Percentiles rank a stretch among this genome's conserved stretches.
phyloP scores from a whole-genome alignment of 129 eudicot genomes.

The Saposhnikovia divaricata region DNA sequence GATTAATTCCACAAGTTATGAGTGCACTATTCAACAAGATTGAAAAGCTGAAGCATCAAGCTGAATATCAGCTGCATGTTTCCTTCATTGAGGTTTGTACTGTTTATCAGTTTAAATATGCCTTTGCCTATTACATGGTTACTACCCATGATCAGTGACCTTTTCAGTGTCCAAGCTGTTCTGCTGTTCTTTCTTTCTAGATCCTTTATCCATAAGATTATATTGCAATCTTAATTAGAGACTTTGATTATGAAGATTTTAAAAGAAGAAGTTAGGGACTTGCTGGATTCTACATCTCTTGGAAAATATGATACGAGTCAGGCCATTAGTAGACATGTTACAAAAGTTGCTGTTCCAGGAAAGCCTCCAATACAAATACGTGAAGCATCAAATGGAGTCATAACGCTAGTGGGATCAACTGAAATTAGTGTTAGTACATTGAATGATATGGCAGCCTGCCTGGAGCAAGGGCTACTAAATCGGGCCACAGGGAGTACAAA shows the following conservation, averaged over 20 bases:
- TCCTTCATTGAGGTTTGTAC: slow-evolving; percentile 85
- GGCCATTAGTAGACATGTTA: slow-evolving; percentile 34
- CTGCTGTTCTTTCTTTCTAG: background rate
- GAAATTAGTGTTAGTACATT: slow-evolving; percentile 76
- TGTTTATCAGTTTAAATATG: background rate
- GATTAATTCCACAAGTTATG: slow-evolving; percentile 86
- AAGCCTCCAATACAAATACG: slow-evolving; percentile 99
- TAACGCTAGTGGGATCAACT: slow-evolving; percentile 88
- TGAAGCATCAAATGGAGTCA: slow-evolving; percentile 87
- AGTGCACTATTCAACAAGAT: slow-evolving; percentile 71
- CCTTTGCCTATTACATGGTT: background rate
- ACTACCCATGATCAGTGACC: background rate
- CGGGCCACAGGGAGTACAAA: slow-evolving; percentile 99
- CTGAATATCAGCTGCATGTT: slow-evolving; percentile 76
- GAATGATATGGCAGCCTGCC: slow-evolving; percentile 88
- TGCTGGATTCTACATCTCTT: slow-evolving; percentile 61
- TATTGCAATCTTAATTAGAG: background rate
- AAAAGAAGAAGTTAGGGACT: slow-evolving; percentile 96
- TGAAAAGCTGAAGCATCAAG: slow-evolving; percentile 64
- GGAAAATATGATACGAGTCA: slow-evolving; percentile 57
- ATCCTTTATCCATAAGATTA: background rate
- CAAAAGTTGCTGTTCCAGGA: slow-evolving; percentile 66
- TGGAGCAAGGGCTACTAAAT: slow-evolving; percentile 85
- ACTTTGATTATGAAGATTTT: slow-evolving; percentile 50
- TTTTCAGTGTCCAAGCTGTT: background rate